Evolutionary conservation across 192 early-diverging fungal species (phyloP).

Genomic region (Podochytrium sp.): DNA sequence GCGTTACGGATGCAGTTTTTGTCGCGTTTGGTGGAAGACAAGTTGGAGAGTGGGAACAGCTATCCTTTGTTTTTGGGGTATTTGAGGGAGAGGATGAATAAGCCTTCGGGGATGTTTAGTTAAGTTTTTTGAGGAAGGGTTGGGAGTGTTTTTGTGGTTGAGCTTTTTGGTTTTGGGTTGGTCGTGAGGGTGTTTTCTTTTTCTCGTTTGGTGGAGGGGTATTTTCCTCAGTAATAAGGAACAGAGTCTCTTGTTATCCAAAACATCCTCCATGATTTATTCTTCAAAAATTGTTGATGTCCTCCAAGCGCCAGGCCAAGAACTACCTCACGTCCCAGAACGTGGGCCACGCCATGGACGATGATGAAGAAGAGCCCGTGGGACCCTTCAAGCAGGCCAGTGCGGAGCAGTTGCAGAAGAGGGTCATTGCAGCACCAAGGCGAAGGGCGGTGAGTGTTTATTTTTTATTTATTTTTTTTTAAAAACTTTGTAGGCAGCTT

Average conservation of each 20-base stretch:
- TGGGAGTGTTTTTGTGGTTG: too few species aligned
- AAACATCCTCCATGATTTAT: too few species aligned
- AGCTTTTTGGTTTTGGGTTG: not conserved
- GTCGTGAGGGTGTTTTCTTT: not conserved
- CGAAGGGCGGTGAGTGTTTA: too few species aligned
- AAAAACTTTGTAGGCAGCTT: too few species aligned
- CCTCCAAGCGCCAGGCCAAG: not conserved
- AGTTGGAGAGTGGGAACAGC: slow-evolving; percentile 64
- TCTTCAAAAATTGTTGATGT: not conserved
- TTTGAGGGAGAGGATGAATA: slow-evolving; percentile 21
- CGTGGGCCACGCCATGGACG: not conserved
- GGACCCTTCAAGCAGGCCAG: not conserved
- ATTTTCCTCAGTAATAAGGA: too few species aligned
- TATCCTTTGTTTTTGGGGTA: slow-evolving; percentile 57
- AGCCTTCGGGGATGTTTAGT: slow-evolving; percentile 8
- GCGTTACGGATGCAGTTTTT: slow-evolving; percentile 81
- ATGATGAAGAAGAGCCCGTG: not conserved
- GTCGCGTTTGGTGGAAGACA: slow-evolving; percentile 90
- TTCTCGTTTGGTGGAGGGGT: too few species aligned
- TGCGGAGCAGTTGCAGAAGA: not conserved
- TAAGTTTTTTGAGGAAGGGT: too few species aligned
- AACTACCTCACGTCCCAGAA: not conserved
- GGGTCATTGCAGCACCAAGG: slow-evolving; percentile 8
- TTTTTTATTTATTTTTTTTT: too few species aligned
- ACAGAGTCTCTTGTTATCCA: too few species aligned